Evolutionary conservation across 345 rosid species (phyloP).

Genomic region (Salix brachista): DNA sequence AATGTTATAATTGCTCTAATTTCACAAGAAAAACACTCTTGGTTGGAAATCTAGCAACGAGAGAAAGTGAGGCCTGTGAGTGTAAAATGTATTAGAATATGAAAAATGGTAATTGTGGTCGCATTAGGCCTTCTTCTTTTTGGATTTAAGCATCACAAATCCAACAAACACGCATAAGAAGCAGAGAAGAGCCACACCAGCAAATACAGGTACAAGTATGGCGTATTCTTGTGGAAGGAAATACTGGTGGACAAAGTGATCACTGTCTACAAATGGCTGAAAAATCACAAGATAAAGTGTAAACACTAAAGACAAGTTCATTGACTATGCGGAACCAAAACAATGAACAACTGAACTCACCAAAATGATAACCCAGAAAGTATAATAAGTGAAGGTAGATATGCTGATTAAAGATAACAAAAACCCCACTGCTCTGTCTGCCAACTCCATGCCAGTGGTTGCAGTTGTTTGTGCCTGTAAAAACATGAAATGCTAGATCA

Average conservation of each 20-base stretch:
- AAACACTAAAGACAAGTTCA: background rate
- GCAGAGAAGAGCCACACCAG: slow-evolving; percentile 63
- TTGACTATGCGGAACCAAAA: background rate
- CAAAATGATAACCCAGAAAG: slow-evolving; percentile 95
- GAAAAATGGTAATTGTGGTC: too few species aligned
- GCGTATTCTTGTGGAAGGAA: slow-evolving; percentile 87
- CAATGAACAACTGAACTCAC: slow-evolving; percentile 33
- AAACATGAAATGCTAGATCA: background rate
- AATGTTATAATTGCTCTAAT: background rate
- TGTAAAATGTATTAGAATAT: background rate
- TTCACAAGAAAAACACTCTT: background rate
- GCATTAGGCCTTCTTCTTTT: slow-evolving; percentile 67
- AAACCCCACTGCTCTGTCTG: slow-evolving; percentile 81
- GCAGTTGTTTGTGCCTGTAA: background rate
- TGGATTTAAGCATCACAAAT: slow-evolving; percentile 71
- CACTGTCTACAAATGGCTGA: slow-evolving; percentile 91
- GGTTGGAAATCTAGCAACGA: background rate
- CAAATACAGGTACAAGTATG: slow-evolving; percentile 64
- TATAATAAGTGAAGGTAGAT: slow-evolving; percentile 82
- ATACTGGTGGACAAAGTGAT: slow-evolving; percentile 83
- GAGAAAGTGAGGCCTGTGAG: background rate
- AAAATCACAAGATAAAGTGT: slow-evolving; percentile 8
- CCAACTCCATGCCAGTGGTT: slow-evolving; percentile 57
- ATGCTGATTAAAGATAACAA: slow-evolving; percentile 60
- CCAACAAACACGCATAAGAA: slow-evolving; percentile 69